Evolutionary conservation across 2,329 filamentous ascomycete genomes (phyloP).

Genomic region (Penicillium sp.): DNA sequence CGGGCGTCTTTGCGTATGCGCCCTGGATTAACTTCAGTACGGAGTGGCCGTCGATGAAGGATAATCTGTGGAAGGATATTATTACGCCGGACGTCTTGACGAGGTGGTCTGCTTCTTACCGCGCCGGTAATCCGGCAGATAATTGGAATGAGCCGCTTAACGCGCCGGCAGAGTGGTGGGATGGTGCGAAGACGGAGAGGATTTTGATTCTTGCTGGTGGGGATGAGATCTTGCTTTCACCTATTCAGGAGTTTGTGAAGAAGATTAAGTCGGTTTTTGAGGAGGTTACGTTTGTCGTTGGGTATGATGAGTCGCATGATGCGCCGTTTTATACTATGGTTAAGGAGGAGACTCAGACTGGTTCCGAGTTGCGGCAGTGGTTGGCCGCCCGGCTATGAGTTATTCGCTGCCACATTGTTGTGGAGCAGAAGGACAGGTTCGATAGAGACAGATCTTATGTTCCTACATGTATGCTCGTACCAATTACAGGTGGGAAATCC

Average conservation of each 20-base stretch:
- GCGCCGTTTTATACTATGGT: conserved; percentile 21
- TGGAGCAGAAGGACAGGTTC: neutral
- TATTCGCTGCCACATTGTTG: neutral
- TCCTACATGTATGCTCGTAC: neutral
- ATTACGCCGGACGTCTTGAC: conserved; percentile 31
- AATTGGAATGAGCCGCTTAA: conserved; percentile 45
- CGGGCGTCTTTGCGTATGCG: conserved; percentile 44
- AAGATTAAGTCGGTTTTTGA: conserved; percentile 28
- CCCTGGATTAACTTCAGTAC: conserved; percentile 49
- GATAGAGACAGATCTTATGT: neutral
- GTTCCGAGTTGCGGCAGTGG: conserved; percentile 24
- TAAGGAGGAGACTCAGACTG: conserved; percentile 22
- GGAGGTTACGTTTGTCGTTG: conserved; percentile 23
- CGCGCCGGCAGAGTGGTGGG: conserved; percentile 48
- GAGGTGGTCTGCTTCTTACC: conserved; percentile 42
- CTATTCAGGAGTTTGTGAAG: conserved; percentile 26
- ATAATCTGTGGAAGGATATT: conserved; percentile 45
- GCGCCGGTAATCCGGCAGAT: conserved; percentile 35
- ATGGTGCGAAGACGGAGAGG: conserved; percentile 38
- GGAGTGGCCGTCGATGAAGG: conserved; percentile 33
- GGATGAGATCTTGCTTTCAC: conserved; percentile 46
- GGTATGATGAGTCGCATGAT: conserved; percentile 25
- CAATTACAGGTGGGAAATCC: neutral
- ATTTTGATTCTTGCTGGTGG: conserved; percentile 47
- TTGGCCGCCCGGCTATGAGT: conserved; percentile 21